Evolutionary conservation across 1,139 yeast genomes (phyloP).

Genomic region (Pichia terricola): DNA sequence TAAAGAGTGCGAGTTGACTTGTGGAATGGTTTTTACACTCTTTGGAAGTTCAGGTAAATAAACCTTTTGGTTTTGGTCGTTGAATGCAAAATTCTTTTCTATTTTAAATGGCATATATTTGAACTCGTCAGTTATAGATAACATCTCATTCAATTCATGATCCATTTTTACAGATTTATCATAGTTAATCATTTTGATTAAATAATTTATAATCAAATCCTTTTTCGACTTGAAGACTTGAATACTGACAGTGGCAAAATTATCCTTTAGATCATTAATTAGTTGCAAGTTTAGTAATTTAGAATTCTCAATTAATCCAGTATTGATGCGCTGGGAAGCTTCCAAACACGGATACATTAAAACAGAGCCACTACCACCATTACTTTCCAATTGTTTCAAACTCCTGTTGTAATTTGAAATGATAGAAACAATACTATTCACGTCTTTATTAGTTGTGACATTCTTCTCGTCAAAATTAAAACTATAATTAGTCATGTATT

Average conservation of each 20-base stretch:
- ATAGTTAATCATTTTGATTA: conserved; percentile 1
- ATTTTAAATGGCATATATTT: conserved; percentile 6
- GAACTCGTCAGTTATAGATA: conserved; percentile 4
- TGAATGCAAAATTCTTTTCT: conserved; percentile 8
- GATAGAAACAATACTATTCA: background rate
- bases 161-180: background rate
- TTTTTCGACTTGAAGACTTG: conserved; percentile 2
- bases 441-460: background rate
- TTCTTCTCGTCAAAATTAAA: background rate
- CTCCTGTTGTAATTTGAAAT: background rate
- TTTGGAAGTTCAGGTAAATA: conserved; percentile 2
- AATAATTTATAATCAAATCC: conserved; percentile 4
- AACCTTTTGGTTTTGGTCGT: background rate
- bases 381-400: background rate
- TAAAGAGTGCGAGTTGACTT: background rate
- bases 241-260: background rate
- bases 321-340: background rate
- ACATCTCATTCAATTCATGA: background rate
- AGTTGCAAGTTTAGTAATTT: background rate
- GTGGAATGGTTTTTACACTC: background rate
- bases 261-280: conserved; percentile 1
- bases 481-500: background rate
- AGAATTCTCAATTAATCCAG: too few species aligned
- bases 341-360: background rate
- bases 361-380: background rate